Evolutionary conservation across 352 stramenopile species (phyloP), one percentile per base, ranked within the genome.

Genomic region (Phytophthora europaea): DNA sequence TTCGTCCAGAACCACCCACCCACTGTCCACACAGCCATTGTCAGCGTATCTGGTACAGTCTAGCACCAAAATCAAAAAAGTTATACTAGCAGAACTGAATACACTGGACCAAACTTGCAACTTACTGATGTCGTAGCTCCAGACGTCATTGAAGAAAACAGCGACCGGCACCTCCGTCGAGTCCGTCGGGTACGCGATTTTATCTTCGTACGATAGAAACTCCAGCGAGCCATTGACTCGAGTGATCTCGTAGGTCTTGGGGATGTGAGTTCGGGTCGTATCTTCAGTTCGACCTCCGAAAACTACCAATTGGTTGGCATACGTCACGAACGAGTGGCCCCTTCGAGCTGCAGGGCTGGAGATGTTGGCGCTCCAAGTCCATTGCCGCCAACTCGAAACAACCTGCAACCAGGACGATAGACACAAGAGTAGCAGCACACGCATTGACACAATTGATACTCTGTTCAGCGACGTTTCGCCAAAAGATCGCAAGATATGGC

Each of bases 101-200:
- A 52, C 20, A 61, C 43, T 70, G 28, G 22, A 26, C n/a, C 36
- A 58, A 5, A 52, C 28, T 12, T 31, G 48, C 58, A 36, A 60
- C 60, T 67, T 60, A 93, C 89, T 94, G 20, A 98, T 92, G 58
- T 99, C 89, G 80, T 99, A 99, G 69, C 88, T 90, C 97, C 97
- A 99, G 36, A 99, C 83, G 73, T 99, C 97, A 68, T 99, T 99
- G 83, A 97, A 98, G 34, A 94, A 97, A 36, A 97, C 82, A 15
- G 91, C 94, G 20, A 98, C 91, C 22, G 80, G 84, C 13, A 98
- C 89, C 3, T 80, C 74, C 2, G 81, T 78, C 26, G 43, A 65
- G 38, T 91, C 76, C 10, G 59, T 74, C 4, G 71, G 65, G 18
- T 85, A 86, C 6, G 81, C 73, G 45, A 94, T 85, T 61, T 97